These are phyloP conservation scores for Eutypella sp. DNA, from an alignment of 2,329 filamentous ascomycete species.

Conservation along the genomic window DNA sequence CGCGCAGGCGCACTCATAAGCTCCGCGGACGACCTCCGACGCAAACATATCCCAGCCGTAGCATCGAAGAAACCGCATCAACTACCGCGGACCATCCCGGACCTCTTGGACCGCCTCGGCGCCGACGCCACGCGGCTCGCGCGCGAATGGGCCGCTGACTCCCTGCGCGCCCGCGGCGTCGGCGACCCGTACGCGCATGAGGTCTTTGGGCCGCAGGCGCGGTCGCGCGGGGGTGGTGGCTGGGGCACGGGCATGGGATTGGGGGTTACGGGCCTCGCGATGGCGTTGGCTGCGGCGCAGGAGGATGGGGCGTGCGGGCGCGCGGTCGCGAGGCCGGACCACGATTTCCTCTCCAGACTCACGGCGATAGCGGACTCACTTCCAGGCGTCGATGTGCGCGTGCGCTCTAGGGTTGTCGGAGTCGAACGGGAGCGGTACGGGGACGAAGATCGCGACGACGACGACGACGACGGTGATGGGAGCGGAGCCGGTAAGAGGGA, in stretches of 20 bases:
- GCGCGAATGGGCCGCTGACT: slow-evolving; percentile 5
- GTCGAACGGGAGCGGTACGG: too few species aligned
- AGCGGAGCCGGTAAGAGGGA: background rate
- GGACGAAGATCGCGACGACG: too few species aligned
- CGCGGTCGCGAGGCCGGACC: slow-evolving; percentile 13
- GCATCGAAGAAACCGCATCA: background rate
- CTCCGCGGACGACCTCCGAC: slow-evolving; percentile 9
- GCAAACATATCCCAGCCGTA: slow-evolving; percentile 5
- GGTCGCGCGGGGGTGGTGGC: slow-evolving; percentile 12
- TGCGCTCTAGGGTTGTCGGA: slow-evolving; percentile 7
- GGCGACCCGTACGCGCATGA: slow-evolving; percentile 14
- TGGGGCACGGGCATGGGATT: slow-evolving; percentile 9
- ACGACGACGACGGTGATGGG: too few species aligned
- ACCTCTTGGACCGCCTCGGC: slow-evolving; percentile 11
- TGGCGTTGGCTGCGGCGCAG: slow-evolving; percentile 13
- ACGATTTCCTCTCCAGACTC: slow-evolving; percentile 11
- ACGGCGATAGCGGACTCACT: slow-evolving; percentile 7
- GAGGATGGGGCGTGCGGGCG: slow-evolving; percentile 15
- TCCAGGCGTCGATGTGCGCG: slow-evolving; percentile 2
- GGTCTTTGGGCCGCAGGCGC: slow-evolving; percentile 16
- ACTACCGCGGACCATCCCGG: slow-evolving; percentile 5
- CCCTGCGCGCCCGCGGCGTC: slow-evolving; percentile 11
- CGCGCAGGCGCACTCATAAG: slow-evolving; percentile 7
- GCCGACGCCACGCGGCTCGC: slow-evolving; percentile 6
- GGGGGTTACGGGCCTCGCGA: too few species aligned